Percentiles rank a stretch among this genome's conserved stretches.
phyloP scores from a whole-genome alignment of 2,329 filamentous ascomycete genomes.

The Talaromyces islandicus region DNA sequence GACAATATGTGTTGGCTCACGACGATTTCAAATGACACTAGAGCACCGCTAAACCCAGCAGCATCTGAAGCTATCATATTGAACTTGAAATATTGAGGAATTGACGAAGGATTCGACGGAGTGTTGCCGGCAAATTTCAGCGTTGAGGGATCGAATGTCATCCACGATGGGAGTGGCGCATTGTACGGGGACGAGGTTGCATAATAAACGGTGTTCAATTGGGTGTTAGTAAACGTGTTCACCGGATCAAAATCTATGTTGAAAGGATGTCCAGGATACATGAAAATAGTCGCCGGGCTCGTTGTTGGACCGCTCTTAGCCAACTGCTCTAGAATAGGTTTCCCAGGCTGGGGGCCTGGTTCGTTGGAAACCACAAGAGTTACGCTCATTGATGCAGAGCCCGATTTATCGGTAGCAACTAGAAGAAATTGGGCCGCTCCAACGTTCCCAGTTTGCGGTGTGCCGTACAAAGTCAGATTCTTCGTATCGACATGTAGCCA shows the following conservation, averaged over 20 bases:
- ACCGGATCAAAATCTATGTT: conserved; percentile 61
- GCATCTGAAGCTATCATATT: conserved; percentile 73
- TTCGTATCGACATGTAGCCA: conserved; percentile 70
- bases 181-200: conserved; percentile 64
- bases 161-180: conserved; percentile 80
- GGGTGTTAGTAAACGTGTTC: conserved; percentile 58
- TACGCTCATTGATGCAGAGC: conserved; percentile 58
- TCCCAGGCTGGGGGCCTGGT: conserved; percentile 29
- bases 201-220: conserved; percentile 61
- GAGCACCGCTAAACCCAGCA: conserved; percentile 65
- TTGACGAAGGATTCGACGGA: conserved; percentile 59
- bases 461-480: conserved; percentile 64
- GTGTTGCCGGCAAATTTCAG: conserved; percentile 67
- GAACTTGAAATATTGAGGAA: conserved; percentile 67
- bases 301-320: conserved; percentile 30
- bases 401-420: conserved; percentile 62
- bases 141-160: conserved; percentile 61
- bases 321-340: conserved; percentile 31
- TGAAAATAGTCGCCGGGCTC: conserved; percentile 31
- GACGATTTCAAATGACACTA: conserved; percentile 62
- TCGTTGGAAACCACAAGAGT: conserved; percentile 63
- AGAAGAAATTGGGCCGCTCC: conserved; percentile 60
- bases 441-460: conserved; percentile 52
- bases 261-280: conserved; percentile 46
- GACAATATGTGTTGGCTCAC: conserved; percentile 66